Evolutionary conservation across 2,329 filamentous ascomycete species (phyloP).

Genomic region (Periconia digitata): DNA sequence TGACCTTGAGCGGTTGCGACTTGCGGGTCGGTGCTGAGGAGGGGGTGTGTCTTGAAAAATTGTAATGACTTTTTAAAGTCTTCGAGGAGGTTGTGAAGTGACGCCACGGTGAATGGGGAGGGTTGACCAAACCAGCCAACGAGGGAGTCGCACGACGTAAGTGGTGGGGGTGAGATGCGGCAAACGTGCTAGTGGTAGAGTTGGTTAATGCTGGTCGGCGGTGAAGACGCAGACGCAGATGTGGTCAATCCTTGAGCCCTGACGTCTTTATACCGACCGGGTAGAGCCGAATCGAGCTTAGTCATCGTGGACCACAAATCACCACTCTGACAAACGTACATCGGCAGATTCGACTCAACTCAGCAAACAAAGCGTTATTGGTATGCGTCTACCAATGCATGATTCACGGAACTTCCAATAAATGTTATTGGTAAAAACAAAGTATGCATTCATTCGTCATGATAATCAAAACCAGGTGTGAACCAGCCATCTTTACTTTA

Average conservation of each 20-base stretch:
- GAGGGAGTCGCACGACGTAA: conserved; percentile 8
- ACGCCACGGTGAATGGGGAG: conserved; percentile 38
- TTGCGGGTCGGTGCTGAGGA: conserved; percentile 23
- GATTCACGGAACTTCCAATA: too few relatives aligned
- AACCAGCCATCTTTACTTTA: conserved; percentile 51
- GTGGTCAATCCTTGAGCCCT: conserved; percentile 2
- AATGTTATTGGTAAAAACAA: too few relatives aligned
- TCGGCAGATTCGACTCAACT: background rate
- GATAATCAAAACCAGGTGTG: background rate
- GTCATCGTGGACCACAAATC: too few relatives aligned
- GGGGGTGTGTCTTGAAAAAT: conserved; percentile 36
- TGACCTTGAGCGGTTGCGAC: conserved; percentile 11
- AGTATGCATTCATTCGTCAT: too few relatives aligned
- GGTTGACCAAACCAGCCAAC: conserved; percentile 1
- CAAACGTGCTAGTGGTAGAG: conserved; percentile 8
- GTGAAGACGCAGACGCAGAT: conserved; percentile 17
- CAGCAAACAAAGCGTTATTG: too few relatives aligned
- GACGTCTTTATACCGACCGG: conserved; percentile 14
- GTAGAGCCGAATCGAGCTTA: conserved; percentile 9
- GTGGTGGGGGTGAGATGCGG: conserved; percentile 2
- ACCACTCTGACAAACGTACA: background rate
- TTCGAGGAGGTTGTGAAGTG: conserved; percentile 32
- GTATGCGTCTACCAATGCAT: too few relatives aligned
- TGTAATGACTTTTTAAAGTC: conserved; percentile 41
- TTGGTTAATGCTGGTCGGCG: conserved; percentile 21